Base-by-base conservation (phyloP, 129 eudicot genomes). In the Lactuca sativa region DNA sequence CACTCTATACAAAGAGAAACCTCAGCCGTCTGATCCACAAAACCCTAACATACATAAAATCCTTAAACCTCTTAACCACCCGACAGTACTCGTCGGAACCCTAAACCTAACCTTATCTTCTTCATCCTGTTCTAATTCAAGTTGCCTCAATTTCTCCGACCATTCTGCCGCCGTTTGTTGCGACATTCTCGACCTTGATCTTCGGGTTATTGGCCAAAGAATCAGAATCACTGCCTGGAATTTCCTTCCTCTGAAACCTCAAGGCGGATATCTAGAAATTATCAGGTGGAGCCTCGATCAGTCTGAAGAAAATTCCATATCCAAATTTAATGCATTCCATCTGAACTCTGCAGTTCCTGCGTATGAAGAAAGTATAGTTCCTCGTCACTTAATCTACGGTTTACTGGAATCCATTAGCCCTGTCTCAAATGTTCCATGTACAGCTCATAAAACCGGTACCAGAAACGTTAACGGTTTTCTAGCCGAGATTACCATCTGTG, bases 161-260 rank as follows among this genome's bases (percentile, higher is more conserved):
- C 78, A 56, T 17, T 80, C 88, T 0, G 82, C 78, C 37, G 18
- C 85, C 9, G 44, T 90, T 56, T 87, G 90, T 47, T 90, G 96
- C 64, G 95, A 95, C 49, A 52, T 95, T 66, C 77, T 95, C 25
- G 70, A 76, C 43, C 77, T 95, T 34, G 78, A 82, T 59, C 64
- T 83, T 34, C 64, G 57, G 2, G 44, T 85, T 10, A 68, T 95
- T 3, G 87, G 87, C 13, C 78, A 59, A 60, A 78, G 56, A 67
- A 78, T 95, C 71, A 69, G 41, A 14, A 72, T 90, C 33, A 56
- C 71, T 1, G 83, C 95, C 70, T 95, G 95, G 95, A 95, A 95
- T 62, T 95, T 85, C 43, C 70, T 95, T 73, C 99, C 97, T 17
- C 21, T 69, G 4, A 87, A 90, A 59, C 78, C 62, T 36, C 80